A percentile compares a stretch with the other conserved stretches of the same genome.
phyloP scores from a whole-genome alignment of 306 rosid genomes.

The Sindora glabra region DNA sequence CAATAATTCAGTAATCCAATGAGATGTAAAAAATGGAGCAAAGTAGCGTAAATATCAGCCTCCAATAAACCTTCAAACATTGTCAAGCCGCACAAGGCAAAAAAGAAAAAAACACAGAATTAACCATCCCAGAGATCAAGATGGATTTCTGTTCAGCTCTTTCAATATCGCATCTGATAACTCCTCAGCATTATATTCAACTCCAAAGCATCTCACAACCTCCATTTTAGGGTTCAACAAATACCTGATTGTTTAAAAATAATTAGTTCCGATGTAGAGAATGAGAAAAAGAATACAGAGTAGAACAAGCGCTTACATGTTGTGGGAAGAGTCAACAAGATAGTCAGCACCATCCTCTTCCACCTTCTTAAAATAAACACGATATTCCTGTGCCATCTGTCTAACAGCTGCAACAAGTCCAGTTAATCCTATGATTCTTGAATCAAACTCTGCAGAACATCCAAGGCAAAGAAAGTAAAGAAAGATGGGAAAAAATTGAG shows the following conservation, averaged over 20 bases:
- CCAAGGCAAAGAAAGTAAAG: not conserved
- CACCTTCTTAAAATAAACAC: constrained; percentile 63
- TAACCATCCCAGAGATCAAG: constrained; percentile 1
- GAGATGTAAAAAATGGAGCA: too few relatives aligned
- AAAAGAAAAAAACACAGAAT: not conserved
- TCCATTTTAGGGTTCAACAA: constrained; percentile 74
- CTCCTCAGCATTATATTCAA: constrained; percentile 67
- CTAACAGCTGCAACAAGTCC: constrained; percentile 70
- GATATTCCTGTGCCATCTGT: constrained; percentile 90
- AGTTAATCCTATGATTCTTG: constrained; percentile 68
- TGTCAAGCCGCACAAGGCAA: too few relatives aligned
- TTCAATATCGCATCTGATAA: constrained; percentile 52
- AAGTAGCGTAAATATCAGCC: too few relatives aligned
- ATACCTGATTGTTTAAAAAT: constrained; percentile 53
- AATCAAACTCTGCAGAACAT: constrained; percentile 59
- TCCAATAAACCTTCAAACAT: too few relatives aligned
- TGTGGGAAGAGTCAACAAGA: constrained; percentile 83
- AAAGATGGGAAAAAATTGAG: not conserved
- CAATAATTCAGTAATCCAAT: too few relatives aligned
- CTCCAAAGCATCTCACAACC: constrained; percentile 79
- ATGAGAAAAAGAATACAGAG: not conserved
- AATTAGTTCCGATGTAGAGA: not conserved
- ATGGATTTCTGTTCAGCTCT: constrained; percentile 35
- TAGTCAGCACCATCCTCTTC: constrained; percentile 87
- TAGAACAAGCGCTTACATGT: constrained; percentile 47